Evolutionary conservation across 345 rosid species (phyloP), one percentile per base, ranked within the genome.

Genomic region (Aquilaria sinensis): DNA sequence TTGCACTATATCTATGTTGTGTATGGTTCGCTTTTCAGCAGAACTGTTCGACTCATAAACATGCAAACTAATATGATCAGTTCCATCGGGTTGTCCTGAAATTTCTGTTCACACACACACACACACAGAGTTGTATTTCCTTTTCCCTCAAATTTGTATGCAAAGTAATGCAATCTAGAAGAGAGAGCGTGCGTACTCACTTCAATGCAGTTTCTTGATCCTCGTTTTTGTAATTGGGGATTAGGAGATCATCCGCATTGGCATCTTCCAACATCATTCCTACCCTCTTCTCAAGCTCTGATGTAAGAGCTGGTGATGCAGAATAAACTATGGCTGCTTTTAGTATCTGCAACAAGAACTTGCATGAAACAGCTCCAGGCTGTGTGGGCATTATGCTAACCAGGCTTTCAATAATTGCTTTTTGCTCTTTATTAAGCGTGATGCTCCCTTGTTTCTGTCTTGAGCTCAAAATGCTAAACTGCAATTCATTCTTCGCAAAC

Each of bases 241-340:
- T 87, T 78, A 92, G 12, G 63, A 89, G 87, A 66, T 92, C 97
- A 64, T 80, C 61, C 49, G 79, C 93, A 56, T 58, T 80, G 56
- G 90, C 93, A 52, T 81, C 86, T 66, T 84, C 88, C 75, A 92
- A 55, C 61, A 61, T 67, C 74, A 80, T 64, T 15, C 96, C 90
- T 0, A 75, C 82, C 59, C 87, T 79, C 70, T 81, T 85, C 80
- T 92, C 93, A 31, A 92, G 91, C 67, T 92, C 93, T 59, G 90
- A 77, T 64, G 85, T 75, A 49, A 87, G 66, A 72, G 93, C 96
- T 32, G 87, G 80, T 43, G 98, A 81, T 65, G 77, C 93, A 33
- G 90, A 81, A 47, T 81, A 84, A 57, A 85, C 77, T 45, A 81
- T 78, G 46, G 91, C 88, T 67, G 78, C 79, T 79, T 83, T 87